Base-by-base conservation (phyloP, 495 filamentous ascomycete species). In the Penicillium bovifimosum region DNA sequence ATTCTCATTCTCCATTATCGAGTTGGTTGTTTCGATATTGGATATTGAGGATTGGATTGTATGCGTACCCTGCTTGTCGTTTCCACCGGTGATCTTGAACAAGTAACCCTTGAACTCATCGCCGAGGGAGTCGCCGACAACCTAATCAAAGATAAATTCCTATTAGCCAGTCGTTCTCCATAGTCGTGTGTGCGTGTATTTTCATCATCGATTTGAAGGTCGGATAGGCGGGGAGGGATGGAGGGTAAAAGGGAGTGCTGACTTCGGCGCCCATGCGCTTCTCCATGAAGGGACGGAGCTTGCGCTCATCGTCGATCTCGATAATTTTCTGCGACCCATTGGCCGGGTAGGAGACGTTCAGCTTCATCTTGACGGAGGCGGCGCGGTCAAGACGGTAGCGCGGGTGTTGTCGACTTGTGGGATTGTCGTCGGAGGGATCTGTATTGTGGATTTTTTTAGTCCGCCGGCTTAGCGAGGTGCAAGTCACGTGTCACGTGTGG, bases 271-370 rank as follows among this genome's bases (percentile, higher is more conserved):
- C 93, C 93, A 97, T 97, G 81, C 92, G 86, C 76, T 85, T 85
- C 70, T 90, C 86, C 85, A 88, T 86, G 81, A 90, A 90, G 71
- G 85, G 77, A 69, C 86, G 86, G 62, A 88, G 82, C 71, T 85
- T 87, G 79, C 92, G 91, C 76, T 98, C 93, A 86, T 98, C 93
- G 71, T 97, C 93, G 63, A 98, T 78, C 69, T 98, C 93, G 78
- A 98, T 86, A 62, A 98, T 84, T 80, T 98, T 98, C 76, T 98
- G 93, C 63, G 89, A 89, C 84, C 93, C 93, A 80, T 97, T 96
- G 80, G 90, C 87, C 66, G 95, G 93, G 82, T 88, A 91, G 75
- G 88, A 95, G 78, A 96, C 91, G 84, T 96, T 95, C 81, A 95
- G 81, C 87, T 95, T 88, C 86, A 88, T 89, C 73, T 76, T 76